Evolutionary conservation across 129 eudicot species (phyloP), one percentile per base, ranked within the genome.

Genomic region (Rutidosis leptorrhynchoides): DNA sequence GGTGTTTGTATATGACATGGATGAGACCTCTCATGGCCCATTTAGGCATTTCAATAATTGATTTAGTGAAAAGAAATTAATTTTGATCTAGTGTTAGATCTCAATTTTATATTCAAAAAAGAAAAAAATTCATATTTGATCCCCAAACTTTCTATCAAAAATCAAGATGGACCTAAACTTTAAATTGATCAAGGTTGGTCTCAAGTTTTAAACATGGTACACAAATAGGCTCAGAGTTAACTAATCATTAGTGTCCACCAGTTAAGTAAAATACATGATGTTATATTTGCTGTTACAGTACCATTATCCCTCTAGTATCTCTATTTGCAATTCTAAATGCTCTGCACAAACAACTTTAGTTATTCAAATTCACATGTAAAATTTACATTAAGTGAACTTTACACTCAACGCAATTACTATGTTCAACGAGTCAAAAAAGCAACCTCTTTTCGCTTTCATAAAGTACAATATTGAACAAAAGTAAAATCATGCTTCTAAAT

Each of bases 311-410:
- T n/a, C 85, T 46, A 92, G 60, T 80, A 92, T 92, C 74, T 92
- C 98, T 81, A 80, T 88, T 72, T 96, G 78, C 76, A 92, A 73
- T 78, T 92, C 98, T 76, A 92, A 89, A 85, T 92, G 98, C 85
- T 92, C 98, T 5, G 94, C 86, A 65, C 98, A 92, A 29, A 92
- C 98, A 63, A 91, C 87, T 78, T 85, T 92, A 25, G 98, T 92
- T 22, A 95, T 92, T 92, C 84, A 85, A 79, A 82, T 92, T 92
- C 59, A 92, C 90, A 96, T 92, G 79, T 49, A 62, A 20, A 22
- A 52, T n/a, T 46, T 30, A 42, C 64, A 78, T 15, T 51, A 48
- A 25, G 45, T 22, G 40, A 14, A 53, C 14, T 22, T 58, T 58
- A 58, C 64, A 6, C 12, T n/a, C 11, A 42, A 37, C 57, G 43